Evolutionary conservation across 2,329 filamentous ascomycete species (phyloP).

Genomic region (Aspergillus piperis): DNA sequence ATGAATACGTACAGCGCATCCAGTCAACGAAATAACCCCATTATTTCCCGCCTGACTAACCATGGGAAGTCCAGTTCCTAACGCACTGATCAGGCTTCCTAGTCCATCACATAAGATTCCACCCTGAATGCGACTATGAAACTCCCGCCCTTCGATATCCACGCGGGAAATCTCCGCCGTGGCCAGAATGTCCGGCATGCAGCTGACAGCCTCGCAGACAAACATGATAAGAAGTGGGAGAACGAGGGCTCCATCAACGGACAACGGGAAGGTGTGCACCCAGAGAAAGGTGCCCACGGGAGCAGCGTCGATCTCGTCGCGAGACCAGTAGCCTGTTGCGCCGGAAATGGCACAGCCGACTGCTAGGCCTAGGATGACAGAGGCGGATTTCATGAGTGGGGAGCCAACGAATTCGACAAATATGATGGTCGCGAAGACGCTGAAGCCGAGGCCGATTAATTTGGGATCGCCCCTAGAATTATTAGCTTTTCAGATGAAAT

Average conservation of each 20-base stretch:
- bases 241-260: conserved; percentile 63
- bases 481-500: not conserved
- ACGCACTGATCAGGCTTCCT: conserved; percentile 71
- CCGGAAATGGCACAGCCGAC: conserved; percentile 77
- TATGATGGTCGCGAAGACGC: conserved; percentile 77
- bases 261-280: conserved; percentile 65
- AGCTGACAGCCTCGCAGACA: conserved; percentile 65
- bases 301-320: conserved; percentile 69
- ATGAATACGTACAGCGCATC: conserved; percentile 59
- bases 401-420: conserved; percentile 78
- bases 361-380: conserved; percentile 72
- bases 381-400: conserved; percentile 80
- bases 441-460: conserved; percentile 77
- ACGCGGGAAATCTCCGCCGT: conserved; percentile 64
- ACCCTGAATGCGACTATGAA: conserved; percentile 67
- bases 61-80: conserved; percentile 80
- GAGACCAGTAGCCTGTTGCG: conserved; percentile 76
- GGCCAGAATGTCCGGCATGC: conserved; percentile 71
- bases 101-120: conserved; percentile 73
- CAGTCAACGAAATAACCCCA: conserved; percentile 77
- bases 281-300: conserved; percentile 66
- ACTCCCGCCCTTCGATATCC: conserved; percentile 62
- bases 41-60: conserved; percentile 83
- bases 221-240: conserved; percentile 57
- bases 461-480: conserved; percentile 63